Percentiles rank a stretch among this genome's conserved stretches.
Conservation (phyloP, 148 eudicot species). For the Agrostemma githago region DNA sequence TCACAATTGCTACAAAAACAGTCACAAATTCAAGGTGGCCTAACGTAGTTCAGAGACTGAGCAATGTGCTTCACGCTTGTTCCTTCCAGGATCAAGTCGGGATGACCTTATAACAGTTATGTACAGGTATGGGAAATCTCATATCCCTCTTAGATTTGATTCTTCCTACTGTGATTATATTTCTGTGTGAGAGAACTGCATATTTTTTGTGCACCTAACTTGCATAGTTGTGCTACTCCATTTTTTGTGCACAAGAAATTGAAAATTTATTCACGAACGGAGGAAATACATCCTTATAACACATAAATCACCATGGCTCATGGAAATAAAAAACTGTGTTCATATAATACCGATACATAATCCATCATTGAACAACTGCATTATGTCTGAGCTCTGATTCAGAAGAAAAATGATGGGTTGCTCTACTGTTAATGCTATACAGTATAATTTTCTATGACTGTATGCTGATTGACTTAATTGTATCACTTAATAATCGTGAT, state of each 20-base stretch:
- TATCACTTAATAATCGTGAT: background rate
- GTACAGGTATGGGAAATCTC: constrained; percentile 51
- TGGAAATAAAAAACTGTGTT: background rate
- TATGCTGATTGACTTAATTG: no score
- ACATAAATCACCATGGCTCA: background rate
- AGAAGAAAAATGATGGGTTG: background rate
- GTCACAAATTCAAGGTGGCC: constrained; percentile 34
- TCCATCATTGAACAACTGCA: background rate
- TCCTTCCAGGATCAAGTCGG: constrained; percentile 33
- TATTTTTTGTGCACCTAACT: background rate
- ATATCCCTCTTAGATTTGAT: background rate
- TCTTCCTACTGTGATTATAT: background rate
- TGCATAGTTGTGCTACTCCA: background rate
- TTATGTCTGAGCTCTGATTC: background rate
- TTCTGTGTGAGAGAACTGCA: background rate
- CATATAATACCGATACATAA: background rate
- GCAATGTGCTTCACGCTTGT: constrained; percentile 27
- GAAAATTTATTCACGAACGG: background rate
- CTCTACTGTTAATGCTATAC: background rate
- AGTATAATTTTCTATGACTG: background rate
- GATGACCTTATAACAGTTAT: constrained; percentile 39
- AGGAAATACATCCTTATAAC: background rate
- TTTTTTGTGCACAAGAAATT: background rate
- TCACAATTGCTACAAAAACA: constrained; percentile 27
- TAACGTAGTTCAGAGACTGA: constrained; percentile 27